Conservation (phyloP, 139 green algal genomes). For the Volvox africanus region DNA sequence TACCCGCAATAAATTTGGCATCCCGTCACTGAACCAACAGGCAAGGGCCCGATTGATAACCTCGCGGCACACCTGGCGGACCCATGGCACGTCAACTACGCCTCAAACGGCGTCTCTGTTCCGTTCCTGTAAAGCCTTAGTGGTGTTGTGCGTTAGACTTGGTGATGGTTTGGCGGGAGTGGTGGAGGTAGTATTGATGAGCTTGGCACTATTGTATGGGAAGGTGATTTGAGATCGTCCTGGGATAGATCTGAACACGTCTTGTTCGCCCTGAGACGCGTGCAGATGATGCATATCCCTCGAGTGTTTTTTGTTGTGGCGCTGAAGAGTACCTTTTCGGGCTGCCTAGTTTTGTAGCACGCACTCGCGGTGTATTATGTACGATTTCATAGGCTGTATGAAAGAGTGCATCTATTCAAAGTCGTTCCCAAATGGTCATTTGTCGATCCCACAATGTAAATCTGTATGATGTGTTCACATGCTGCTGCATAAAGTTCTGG, state of each 20-base stretch:
- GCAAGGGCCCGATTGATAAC: slow-evolving; percentile 83
- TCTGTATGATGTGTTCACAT: too few relatives aligned
- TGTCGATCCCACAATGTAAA: too few relatives aligned
- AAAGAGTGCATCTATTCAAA: too few relatives aligned
- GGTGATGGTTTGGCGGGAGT: neutral
- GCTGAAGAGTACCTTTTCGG: neutral
- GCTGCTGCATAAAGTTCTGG: too few relatives aligned
- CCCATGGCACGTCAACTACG: slow-evolving; percentile 67
- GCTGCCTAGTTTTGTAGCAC: neutral
- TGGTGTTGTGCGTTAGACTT: neutral
- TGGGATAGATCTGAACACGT: neutral
- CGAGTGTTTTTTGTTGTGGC: neutral
- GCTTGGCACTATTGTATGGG: neutral
- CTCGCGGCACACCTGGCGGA: slow-evolving; percentile 76
- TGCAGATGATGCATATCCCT: neutral
- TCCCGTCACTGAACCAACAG: neutral
- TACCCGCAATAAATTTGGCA: too few relatives aligned
- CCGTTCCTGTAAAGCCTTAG: slow-evolving; percentile 24
- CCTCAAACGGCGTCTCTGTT: slow-evolving; percentile 74
- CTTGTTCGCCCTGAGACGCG: neutral
- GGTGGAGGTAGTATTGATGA: neutral
- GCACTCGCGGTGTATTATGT: neutral
- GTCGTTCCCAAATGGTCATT: too few relatives aligned
- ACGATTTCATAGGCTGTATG: too few relatives aligned
- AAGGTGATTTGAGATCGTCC: too few relatives aligned